A percentile compares a stretch with the other conserved stretches of the same genome.
Conservation (phyloP, 352 stramenopile genomes). For the Phytophthora syringae region DNA sequence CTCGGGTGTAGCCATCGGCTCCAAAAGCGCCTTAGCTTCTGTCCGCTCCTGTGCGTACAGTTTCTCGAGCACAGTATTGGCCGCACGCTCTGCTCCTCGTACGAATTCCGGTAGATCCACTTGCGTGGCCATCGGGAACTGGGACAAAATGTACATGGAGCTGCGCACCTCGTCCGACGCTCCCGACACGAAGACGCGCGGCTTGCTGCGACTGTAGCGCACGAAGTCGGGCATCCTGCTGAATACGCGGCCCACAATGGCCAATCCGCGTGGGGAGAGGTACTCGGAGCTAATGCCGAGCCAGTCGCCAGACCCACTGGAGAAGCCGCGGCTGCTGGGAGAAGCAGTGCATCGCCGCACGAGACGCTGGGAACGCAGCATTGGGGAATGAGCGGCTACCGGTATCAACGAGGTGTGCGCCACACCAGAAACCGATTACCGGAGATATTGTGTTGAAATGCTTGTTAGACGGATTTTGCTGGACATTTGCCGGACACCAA, state of each 20-base stretch:
- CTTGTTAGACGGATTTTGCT: no score
- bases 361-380: conserved; percentile 5
- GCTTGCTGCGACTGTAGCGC: conserved; percentile 21
- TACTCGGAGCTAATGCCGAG: conserved; percentile 34
- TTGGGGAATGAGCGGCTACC: no score
- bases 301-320: conserved; percentile 12
- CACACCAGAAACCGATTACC: no score
- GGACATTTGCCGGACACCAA: no score
- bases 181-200: conserved; percentile 41
- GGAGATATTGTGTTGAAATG: no score
- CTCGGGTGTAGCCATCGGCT: conserved; percentile 33
- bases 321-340: conserved; percentile 13
- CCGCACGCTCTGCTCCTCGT: conserved; percentile 39
- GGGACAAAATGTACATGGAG: conserved; percentile 62
- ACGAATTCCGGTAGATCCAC: conserved; percentile 57
- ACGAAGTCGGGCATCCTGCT: conserved; percentile 26
- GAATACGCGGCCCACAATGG: conserved; percentile 27
- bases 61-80: conserved; percentile 49
- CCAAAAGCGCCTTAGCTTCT: conserved; percentile 34
- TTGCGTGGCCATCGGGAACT: conserved; percentile 36
- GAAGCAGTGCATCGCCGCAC: conserved; percentile 2
- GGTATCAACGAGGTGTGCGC: no score
- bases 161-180: conserved; percentile 43
- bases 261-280: conserved; percentile 27
- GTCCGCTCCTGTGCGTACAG: conserved; percentile 40